phyloP scores from a whole-genome alignment of 441 rosid genomes.

The Populus trichocarpa region DNA sequence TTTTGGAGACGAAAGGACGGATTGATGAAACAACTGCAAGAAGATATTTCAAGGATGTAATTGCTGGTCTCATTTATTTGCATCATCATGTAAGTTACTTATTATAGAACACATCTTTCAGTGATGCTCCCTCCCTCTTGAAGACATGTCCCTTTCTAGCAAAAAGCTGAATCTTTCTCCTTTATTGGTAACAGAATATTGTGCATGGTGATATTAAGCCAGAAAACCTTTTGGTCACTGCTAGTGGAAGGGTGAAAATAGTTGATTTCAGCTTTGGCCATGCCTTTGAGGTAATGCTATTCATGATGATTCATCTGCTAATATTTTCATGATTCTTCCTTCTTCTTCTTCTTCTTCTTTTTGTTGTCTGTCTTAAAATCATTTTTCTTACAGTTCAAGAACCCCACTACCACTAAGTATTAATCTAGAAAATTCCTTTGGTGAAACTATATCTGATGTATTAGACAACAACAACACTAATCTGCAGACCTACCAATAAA shows the following conservation, averaged over 20 bases:
- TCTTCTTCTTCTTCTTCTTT: too few species aligned
- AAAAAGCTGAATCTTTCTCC: background rate
- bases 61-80: background rate
- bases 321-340: background rate
- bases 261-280: background rate
- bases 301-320: background rate
- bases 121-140: background rate
- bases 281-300: background rate
- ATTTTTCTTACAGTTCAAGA: background rate
- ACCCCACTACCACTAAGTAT: background rate
- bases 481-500: background rate
- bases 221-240: background rate
- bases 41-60: background rate
- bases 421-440: background rate
- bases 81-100: background rate
- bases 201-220: background rate
- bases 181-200: background rate
- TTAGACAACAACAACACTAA: background rate
- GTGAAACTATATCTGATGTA: background rate
- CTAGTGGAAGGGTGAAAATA: background rate
- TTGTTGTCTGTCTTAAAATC: background rate
- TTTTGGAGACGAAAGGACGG: background rate
- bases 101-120: background rate
- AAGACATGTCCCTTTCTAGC: background rate
- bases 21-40: background rate